Evolutionary conservation across 176 grass and related monocot genomes (phyloP).

Genomic region (Saccharum officinarum): DNA sequence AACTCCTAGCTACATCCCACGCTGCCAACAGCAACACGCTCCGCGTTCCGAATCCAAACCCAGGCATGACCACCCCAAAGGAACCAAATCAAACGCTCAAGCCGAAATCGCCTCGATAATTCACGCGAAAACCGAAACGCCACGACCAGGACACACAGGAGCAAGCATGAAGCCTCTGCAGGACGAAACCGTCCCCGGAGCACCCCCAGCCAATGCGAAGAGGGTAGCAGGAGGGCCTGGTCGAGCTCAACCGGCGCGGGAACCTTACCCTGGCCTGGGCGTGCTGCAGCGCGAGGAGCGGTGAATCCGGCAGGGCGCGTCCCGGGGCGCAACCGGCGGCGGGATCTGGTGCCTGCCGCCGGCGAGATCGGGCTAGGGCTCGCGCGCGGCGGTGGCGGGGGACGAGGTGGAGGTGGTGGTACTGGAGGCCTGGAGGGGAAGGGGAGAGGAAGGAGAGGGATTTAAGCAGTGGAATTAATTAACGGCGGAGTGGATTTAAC

Average conservation of each 20-base stretch:
- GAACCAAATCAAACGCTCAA: slow-evolving; percentile 17
- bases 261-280: slow-evolving; percentile 5
- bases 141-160: background rate
- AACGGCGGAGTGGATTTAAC: too few relatives aligned
- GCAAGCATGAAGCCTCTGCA: background rate
- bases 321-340: background rate
- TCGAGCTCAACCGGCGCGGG: slow-evolving; percentile 1
- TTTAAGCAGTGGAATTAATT: slow-evolving; percentile 40
- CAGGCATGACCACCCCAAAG: background rate
- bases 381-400: slow-evolving; percentile 33
- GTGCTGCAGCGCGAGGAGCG: slow-evolving; percentile 8
- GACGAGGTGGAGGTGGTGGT: background rate
- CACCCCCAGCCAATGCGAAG: slow-evolving; percentile 11
- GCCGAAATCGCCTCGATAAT: slow-evolving; percentile 14
- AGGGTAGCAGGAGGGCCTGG: background rate
- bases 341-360: slow-evolving; percentile 31
- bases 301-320: slow-evolving; percentile 10
- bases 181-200: background rate
- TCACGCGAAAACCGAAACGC: background rate
- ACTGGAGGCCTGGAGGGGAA: background rate
- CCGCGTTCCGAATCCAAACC: slow-evolving; percentile 23
- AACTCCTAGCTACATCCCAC: slow-evolving; percentile 25
- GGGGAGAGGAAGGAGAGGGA: slow-evolving; percentile 31
- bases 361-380: slow-evolving; percentile 48
- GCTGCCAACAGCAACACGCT: background rate